These are phyloP conservation scores for Saccharomyces hybrid DNA, from an alignment of 1,139 yeast species.

Conservation along the genomic window DNA sequence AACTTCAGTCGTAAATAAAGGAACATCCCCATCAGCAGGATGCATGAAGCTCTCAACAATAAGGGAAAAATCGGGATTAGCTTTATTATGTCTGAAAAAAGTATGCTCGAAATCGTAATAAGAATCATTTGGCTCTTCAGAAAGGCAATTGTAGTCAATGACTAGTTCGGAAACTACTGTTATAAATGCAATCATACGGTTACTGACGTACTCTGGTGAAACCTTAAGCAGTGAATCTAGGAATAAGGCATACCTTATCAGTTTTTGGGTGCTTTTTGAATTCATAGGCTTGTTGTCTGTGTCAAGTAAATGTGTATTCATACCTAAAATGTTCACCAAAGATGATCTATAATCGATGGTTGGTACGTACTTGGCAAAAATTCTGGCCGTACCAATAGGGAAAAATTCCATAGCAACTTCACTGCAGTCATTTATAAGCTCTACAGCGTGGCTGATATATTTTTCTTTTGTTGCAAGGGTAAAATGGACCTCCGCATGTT, in stretches of 20 bases:
- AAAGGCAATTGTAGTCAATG: constrained; percentile 33
- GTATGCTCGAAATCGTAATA: constrained; percentile 17
- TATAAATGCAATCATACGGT: constrained; percentile 20
- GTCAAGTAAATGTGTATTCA: constrained; percentile 35
- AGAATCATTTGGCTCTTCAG: constrained; percentile 16
- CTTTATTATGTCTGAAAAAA: constrained; percentile 8
- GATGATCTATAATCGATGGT: constrained; percentile 34
- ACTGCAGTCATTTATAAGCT: constrained; percentile 8
- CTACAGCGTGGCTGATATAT: constrained; percentile 12
- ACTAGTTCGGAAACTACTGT: constrained; percentile 34
- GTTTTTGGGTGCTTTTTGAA: constrained; percentile 8
- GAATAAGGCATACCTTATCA: constrained; percentile 25
- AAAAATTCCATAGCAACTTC: constrained; percentile 11
- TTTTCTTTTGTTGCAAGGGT: constrained; percentile 3
- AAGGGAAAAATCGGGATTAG: constrained; percentile 20
- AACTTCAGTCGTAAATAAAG: background rate
- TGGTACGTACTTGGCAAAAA: constrained; percentile 18
- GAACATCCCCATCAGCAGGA: background rate
- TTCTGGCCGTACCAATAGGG: constrained; percentile 8
- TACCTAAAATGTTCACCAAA: constrained; percentile 41
- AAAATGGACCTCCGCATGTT: constrained; percentile 6
- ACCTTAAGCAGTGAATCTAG: constrained; percentile 17
- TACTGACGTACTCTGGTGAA: constrained; percentile 14
- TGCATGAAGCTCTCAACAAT: constrained; percentile 15
- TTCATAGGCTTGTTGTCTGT: constrained; percentile 13